Base-by-base conservation (phyloP, 2,329 filamentous ascomycete genomes). In the Penicillium olsonii region DNA sequence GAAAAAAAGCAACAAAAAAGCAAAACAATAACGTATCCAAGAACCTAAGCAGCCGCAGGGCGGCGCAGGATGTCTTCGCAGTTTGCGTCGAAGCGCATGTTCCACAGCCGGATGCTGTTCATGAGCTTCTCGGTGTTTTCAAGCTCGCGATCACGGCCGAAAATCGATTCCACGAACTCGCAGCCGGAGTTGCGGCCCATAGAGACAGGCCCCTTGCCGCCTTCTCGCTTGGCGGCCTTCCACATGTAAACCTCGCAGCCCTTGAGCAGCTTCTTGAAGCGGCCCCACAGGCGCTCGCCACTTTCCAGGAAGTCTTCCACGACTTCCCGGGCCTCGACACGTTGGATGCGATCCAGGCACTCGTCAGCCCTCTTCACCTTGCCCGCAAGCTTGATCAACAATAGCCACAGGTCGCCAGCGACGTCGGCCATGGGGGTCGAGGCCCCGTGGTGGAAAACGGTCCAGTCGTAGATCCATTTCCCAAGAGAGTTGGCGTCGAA, bases 401-500 rank as follows among this genome's bases (percentile, higher is more conserved):
- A 81, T 19, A 97, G 82, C 94, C 94, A 99, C 46, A 99, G 80
- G 65, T 97, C 92, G 60, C 92, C 94, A 2, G 94, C 92, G 72
- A 95, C 86, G 59, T 96, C 91, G 45, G 91, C 84, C 66, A 96
- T 89, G 42, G 91, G 89, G 10, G 88, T 90, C 34, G 83, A 83
- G 12, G 90, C 83, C 31, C 90, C 90, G 60, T 95, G 86, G 69
- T 87, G 86, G 76, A 90, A 96, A 56, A 96, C 90, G 15, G 94
- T 96, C 94, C 94, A 99, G 79, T 97, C 94, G 74, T 96, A 99
- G 67, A 99, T 95, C 94, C 94, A 99, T 75, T 96, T 96, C 66
- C 94, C 94, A 24, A 99, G 81, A 20, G 90, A 96, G 80, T 97
- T 96, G 66, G 92, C 90, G 68, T 97, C 94, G 67, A 97, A 97